These are phyloP conservation scores for Macadamia integrifolia DNA, from an alignment of 164 flowering plant species.

Conservation along the genomic window DNA sequence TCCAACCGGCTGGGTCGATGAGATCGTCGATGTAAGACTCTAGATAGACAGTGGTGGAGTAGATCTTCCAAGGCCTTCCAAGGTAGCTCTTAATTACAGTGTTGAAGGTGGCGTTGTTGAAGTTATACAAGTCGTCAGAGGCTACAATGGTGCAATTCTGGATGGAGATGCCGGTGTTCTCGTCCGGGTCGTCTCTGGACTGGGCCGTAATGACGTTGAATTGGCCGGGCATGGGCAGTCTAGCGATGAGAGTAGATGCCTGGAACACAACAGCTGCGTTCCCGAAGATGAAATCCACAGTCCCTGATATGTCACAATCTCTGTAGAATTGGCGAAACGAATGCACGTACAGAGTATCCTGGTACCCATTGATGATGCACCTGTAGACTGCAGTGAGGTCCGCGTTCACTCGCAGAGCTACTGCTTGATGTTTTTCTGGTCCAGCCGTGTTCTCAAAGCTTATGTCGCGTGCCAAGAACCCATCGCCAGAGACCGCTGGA, in stretches of 20 bases:
- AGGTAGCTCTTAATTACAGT: slow-evolving; percentile 45
- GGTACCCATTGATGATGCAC: slow-evolving; percentile 59
- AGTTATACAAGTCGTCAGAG: slow-evolving; percentile 39
- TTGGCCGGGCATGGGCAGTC: slow-evolving; percentile 57
- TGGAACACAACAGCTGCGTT: slow-evolving; percentile 82
- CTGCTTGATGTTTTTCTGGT: slow-evolving; percentile 49
- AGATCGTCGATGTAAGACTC: slow-evolving; percentile 64
- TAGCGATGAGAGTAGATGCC: slow-evolving; percentile 49
- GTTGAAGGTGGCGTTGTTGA: slow-evolving; percentile 15
- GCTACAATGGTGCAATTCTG: slow-evolving; percentile 68
- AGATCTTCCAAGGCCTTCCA: slow-evolving; percentile 79
- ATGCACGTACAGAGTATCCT: slow-evolving; percentile 73
- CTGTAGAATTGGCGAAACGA: slow-evolving; percentile 81
- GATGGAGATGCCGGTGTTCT: slow-evolving; percentile 68
- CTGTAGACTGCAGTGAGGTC: slow-evolving; percentile 57
- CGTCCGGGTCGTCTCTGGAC: slow-evolving; percentile 44
- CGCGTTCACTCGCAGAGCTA: slow-evolving; percentile 71
- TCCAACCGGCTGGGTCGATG: slow-evolving; percentile 62
- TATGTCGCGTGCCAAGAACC: slow-evolving; percentile 75
- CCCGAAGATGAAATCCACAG: slow-evolving; percentile 81
- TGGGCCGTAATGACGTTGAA: slow-evolving; percentile 72
- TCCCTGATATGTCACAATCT: slow-evolving; percentile 75
- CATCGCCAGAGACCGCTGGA: slow-evolving; percentile 76
- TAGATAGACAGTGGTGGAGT: slow-evolving; percentile 50
- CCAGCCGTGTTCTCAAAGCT: slow-evolving; percentile 49